Evolutionary conservation across 2,329 filamentous ascomycete genomes (phyloP).

Genomic region (Fusarium avenaceum): DNA sequence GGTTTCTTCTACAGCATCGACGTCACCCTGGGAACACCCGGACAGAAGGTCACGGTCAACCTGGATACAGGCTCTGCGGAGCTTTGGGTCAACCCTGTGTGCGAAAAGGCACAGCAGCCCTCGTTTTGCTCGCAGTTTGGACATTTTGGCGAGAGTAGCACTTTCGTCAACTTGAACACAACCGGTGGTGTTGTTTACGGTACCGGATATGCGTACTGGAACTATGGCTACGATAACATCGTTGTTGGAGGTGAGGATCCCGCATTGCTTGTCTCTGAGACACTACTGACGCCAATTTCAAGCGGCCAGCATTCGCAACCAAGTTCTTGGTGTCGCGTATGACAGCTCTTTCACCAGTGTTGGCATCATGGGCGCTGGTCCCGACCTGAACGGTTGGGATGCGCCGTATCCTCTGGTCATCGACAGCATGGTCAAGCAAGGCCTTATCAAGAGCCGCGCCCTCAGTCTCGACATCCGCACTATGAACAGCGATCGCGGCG

Average conservation of each 20-base stretch:
- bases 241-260: conserved; percentile 52
- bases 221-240: conserved; percentile 54
- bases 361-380: conserved; percentile 56
- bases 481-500: conserved; percentile 50
- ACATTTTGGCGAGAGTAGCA: conserved; percentile 51
- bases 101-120: conserved; percentile 50
- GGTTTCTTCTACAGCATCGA: conserved; percentile 58
- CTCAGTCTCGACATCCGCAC: conserved; percentile 55
- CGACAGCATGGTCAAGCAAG: conserved; percentile 53
- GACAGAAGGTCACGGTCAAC: conserved; percentile 56
- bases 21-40: conserved; percentile 55
- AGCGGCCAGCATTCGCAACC: conserved; percentile 53
- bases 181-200: conserved; percentile 51
- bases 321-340: conserved; percentile 55
- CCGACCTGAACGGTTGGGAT: conserved; percentile 53
- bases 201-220: conserved; percentile 51
- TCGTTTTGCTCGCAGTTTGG: conserved; percentile 50
- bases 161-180: conserved; percentile 48
- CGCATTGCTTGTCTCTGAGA: background rate
- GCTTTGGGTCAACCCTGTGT: conserved; percentile 60
- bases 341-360: conserved; percentile 49
- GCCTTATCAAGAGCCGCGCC: conserved; percentile 55
- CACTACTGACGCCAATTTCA: conserved; percentile 4
- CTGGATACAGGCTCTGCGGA: conserved; percentile 60
- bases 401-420: conserved; percentile 54